Conservation (phyloP, 495 filamentous ascomycete genomes). For the Lepidopterella palustris region DNA sequence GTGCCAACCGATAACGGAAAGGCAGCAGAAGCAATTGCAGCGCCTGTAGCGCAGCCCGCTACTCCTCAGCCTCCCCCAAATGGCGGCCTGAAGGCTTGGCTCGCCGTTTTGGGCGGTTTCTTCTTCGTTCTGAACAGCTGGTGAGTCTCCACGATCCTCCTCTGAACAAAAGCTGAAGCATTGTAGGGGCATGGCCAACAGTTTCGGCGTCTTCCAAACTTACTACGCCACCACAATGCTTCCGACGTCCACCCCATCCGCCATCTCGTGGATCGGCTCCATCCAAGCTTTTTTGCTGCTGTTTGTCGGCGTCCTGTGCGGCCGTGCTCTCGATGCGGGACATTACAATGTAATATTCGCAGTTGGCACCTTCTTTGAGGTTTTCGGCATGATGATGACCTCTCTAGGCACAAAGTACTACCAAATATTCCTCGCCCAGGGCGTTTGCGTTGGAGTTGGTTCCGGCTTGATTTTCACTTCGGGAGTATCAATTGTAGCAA, state of each 20-base stretch:
- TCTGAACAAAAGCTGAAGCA: no score
- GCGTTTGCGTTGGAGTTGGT: slow-evolving; percentile 41
- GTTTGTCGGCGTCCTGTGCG: slow-evolving; percentile 42
- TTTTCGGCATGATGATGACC: slow-evolving; percentile 39
- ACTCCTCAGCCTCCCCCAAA: neutral
- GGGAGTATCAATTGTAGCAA: slow-evolving; percentile 39
- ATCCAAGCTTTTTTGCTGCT: slow-evolving; percentile 29
- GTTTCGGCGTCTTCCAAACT: slow-evolving; percentile 28
- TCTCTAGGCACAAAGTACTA: slow-evolving; percentile 41
- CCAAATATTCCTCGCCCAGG: slow-evolving; percentile 43
- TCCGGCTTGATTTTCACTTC: slow-evolving; percentile 40
- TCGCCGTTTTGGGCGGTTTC: neutral
- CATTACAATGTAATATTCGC: slow-evolving; percentile 16
- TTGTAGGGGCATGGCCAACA: slow-evolving; percentile 14
- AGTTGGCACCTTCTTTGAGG: slow-evolving; percentile 28
- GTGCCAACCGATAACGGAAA: no score
- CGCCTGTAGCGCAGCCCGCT: no score
- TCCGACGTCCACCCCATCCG: neutral
- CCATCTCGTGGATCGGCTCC: slow-evolving; percentile 32
- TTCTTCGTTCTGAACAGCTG: neutral
- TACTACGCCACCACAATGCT: slow-evolving; percentile 25
- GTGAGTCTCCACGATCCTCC: neutral
- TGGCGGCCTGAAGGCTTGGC: neutral
- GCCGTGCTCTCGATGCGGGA: slow-evolving; percentile 30
- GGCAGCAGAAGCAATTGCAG: no score